These are phyloP conservation scores for Tetrapyrgos nigripes DNA, from an alignment of 1,284 basidiomycete species.

Conservation along the genomic window DNA sequence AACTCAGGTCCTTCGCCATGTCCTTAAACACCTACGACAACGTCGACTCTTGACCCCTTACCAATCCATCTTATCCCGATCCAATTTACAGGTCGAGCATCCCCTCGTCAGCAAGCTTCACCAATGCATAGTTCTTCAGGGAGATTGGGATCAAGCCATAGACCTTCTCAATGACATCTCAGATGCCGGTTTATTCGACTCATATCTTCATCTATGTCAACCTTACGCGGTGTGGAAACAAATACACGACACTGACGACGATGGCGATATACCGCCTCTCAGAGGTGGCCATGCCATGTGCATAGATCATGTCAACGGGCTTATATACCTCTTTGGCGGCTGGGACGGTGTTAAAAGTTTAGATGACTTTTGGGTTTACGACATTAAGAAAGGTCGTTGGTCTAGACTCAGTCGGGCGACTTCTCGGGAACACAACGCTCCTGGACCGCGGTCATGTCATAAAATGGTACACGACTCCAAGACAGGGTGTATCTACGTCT, in stretches of 20 bases:
- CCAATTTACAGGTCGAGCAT: slow-evolving; percentile 70
- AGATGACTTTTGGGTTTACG: slow-evolving; percentile 84
- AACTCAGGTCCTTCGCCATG: slow-evolving; percentile 65
- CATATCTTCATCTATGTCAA: slow-evolving; percentile 61
- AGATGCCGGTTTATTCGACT: slow-evolving; percentile 60
- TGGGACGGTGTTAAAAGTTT: slow-evolving; percentile 79
- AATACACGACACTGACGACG: slow-evolving; percentile 59
- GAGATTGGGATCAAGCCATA: slow-evolving; percentile 69
- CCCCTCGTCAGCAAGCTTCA: slow-evolving; percentile 74
- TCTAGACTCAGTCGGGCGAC: slow-evolving; percentile 63
- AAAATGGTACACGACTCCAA: slow-evolving; percentile 82
- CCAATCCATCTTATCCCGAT: slow-evolving; percentile 61
- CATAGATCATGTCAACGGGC: slow-evolving; percentile 67
- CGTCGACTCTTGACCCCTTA: slow-evolving; percentile 75
- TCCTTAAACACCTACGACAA: slow-evolving; percentile 83
- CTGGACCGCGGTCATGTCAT: slow-evolving; percentile 78
- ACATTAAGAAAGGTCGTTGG: slow-evolving; percentile 71
- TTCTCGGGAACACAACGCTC: slow-evolving; percentile 64
- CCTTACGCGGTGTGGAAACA: slow-evolving; percentile 65
- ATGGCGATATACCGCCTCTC: slow-evolving; percentile 66
- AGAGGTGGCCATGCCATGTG: slow-evolving; percentile 87
- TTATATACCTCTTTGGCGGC: slow-evolving; percentile 82
- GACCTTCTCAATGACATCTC: slow-evolving; percentile 56
- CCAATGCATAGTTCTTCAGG: slow-evolving; percentile 68
- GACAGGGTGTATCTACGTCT: slow-evolving; percentile 75